Base-by-base conservation (phyloP, 108 stramenopile species). In the Stephanodiscus triporus region DNA sequence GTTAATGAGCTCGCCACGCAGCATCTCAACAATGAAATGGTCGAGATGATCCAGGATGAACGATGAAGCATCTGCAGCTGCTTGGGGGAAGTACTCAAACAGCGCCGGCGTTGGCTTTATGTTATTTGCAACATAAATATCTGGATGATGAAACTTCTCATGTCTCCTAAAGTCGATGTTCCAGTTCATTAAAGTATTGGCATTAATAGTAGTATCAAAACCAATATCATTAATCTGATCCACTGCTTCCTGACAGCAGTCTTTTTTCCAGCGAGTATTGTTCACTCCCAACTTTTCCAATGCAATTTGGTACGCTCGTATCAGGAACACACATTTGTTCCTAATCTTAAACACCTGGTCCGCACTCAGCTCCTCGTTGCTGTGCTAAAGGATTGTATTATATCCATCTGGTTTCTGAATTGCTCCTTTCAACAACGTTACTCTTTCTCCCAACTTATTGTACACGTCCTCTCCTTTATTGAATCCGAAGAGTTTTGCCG, bases 71-170 rank as follows among this genome's bases (percentile, higher is more conserved):
- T 49, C 29, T 3, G 19, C 34, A 36, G 49, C 49, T 20, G 34
- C 29, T 9, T 51, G 6, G 6, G 66, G 66, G 51, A 53, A 29
- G 0, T 26, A 48, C 20, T 66, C 65, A 22, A 66, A 66, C 23
- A 66, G 51, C 2, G 51, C 19, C 2, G 20, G n/a, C 24, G 2
- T 53, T 19, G 51, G 51, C 19, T 19, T 53, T 4, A 24, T 53
- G 23, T 19, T 8, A 5, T 24, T 53, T 53, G 9, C 11, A 24
- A 54, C 4, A 26, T 26, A 27, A 13, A 13, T 10, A 54, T 54
- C 13, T 26, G 53, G 11, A 23, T 54, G 53, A 2, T 9, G 53
- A 54, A 54, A 54, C 13, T 54, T 54, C 9, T 4, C 24, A 4
- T 26, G 7, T 1, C 11, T 54, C 53, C 53, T 9, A 54, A 54